Evolutionary conservation across 768 basidiomycete genomes (phyloP).

Genomic region (Suillus brevipes): DNA sequence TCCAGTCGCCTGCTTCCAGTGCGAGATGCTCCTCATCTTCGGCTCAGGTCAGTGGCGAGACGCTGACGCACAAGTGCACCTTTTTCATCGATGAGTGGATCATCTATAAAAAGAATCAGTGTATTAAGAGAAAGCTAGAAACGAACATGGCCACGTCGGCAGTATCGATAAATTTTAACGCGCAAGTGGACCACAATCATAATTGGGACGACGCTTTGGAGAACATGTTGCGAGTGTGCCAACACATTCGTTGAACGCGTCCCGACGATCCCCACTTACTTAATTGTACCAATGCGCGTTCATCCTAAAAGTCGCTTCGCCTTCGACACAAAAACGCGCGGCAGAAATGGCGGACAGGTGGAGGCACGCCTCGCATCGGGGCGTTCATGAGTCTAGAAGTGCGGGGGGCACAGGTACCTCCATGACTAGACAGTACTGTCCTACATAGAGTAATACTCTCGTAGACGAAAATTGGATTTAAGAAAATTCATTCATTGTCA

Average conservation of each 20-base stretch:
- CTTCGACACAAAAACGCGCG: too few relatives aligned
- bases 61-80: background rate
- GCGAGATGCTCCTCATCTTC: background rate
- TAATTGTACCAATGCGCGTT: too few relatives aligned
- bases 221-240: background rate
- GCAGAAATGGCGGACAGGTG: too few relatives aligned
- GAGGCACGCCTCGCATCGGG: too few relatives aligned
- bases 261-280: too few relatives aligned
- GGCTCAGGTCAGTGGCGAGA: background rate
- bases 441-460: too few relatives aligned
- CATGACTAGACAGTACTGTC: too few relatives aligned
- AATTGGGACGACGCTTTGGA: background rate
- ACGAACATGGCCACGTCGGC: background rate
- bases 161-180: background rate
- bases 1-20: background rate
- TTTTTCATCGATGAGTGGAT: background rate
- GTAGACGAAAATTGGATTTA: too few relatives aligned
- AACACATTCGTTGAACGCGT: background rate
- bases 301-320: too few relatives aligned
- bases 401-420: too few relatives aligned
- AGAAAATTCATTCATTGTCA: background rate
- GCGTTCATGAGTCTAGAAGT: too few relatives aligned
- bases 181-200: background rate
- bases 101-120: background rate
- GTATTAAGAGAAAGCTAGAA: background rate